Conservation (phyloP, 768 basidiomycete species). For the Candolleomyces efflorescens region DNA sequence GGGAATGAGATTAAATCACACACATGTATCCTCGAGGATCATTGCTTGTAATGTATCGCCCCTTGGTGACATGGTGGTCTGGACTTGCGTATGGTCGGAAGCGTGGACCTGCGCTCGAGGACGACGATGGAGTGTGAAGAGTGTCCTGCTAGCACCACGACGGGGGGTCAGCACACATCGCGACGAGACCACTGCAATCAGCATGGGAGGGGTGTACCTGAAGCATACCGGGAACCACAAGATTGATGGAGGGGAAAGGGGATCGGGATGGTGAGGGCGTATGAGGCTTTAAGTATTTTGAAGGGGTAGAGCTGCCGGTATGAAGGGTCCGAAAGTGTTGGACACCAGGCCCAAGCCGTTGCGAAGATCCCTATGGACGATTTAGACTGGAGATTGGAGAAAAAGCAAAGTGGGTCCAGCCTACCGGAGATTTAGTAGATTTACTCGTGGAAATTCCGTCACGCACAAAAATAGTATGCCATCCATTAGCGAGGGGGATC, state of each 20-base stretch:
- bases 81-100: conserved; percentile 72
- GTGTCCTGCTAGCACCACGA: conserved; percentile 31
- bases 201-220: conserved; percentile 28
- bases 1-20: conserved; percentile 20
- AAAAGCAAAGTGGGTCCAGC: conserved; percentile 4
- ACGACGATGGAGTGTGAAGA: conserved; percentile 30
- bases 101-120: conserved; percentile 36
- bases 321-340: conserved; percentile 7
- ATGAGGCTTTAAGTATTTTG: conserved; percentile 21
- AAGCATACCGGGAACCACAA: conserved; percentile 42
- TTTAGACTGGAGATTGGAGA: conserved; percentile 10
- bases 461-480: conserved; percentile 8
- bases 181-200: background rate
- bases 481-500: conserved; percentile 1
- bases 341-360: background rate
- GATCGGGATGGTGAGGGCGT: conserved; percentile 9
- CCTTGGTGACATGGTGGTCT: conserved; percentile 78
- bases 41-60: conserved; percentile 86
- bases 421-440: conserved; percentile 9
- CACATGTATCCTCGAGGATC: conserved; percentile 89
- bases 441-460: conserved; percentile 12
- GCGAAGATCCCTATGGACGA: conserved; percentile 10
- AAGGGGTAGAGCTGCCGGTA: conserved; percentile 7
- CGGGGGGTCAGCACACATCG: conserved; percentile 8
- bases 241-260: conserved; percentile 19